Evolutionary conservation across 768 basidiomycete genomes (phyloP), one percentile per base, ranked within the genome.

Genomic region (Amanita muscaria): DNA sequence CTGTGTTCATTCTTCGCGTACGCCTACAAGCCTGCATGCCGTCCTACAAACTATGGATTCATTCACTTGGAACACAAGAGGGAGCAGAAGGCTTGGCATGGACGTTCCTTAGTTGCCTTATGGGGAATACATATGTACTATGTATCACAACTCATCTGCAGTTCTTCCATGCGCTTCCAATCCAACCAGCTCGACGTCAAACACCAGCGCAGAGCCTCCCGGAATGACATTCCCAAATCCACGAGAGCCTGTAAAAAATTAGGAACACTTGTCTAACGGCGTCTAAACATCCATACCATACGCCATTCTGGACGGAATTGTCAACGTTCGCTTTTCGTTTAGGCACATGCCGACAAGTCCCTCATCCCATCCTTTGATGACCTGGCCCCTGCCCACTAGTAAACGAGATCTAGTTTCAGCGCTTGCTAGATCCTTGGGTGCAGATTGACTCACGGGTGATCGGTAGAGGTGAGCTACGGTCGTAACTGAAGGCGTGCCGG

Each of bases 311-410:
- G 88, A 58, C 11, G 92, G 92, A 49, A 97, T 94, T 18, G 83
- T 92, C 49, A 97, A 73, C 4, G 71, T 88, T 34, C 92, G 83
- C 70, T 88, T 91, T 68, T 96, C 92, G 48, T 75, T 69, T 30
- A 89, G 58, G 59, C 92, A 94, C 81, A 94, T 91, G 44, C 83
- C 86, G 30, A 74, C 46, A 39, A 91, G 77, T 53, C 88, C 88
- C 32, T 86, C 64, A 52, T 91, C 88, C 88, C 88, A 91, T 14
- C 88, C 88, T 51, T 71, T 70, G 59, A 91, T 91, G 41, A 91
- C 88, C 55, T 88, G 86, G 8, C 83, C 83, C 31, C 70, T 62
- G 40, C 88, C 88, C 23, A 91, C 88, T 90, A 34, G 4, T 33
- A 29, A 33, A 29, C 31, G 30, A 19, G 30, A 29, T 29, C 12